Conservation (phyloP, 2,329 filamentous ascomycete genomes). For the Stagonosporopsis tanaceti region DNA sequence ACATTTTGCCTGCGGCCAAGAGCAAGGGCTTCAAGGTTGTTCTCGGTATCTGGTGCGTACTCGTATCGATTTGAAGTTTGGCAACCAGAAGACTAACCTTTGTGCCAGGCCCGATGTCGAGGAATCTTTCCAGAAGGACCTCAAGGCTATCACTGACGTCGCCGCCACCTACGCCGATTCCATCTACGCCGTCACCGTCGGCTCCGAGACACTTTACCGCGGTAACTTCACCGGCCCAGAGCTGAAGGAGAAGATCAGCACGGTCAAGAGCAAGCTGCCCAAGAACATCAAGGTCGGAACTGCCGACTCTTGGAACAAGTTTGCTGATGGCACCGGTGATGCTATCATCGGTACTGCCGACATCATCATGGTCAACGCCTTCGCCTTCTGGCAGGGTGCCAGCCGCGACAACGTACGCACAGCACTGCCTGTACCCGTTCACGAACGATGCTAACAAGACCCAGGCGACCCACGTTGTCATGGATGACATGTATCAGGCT, state of each 20-base stretch:
- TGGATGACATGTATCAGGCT: slow-evolving; percentile 72
- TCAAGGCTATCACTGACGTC: slow-evolving; percentile 62
- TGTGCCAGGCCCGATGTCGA: slow-evolving; percentile 66
- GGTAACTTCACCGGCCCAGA: slow-evolving; percentile 69
- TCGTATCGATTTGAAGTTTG: not conserved
- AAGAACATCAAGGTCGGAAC: slow-evolving; percentile 66
- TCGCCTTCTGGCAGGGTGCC: slow-evolving; percentile 76
- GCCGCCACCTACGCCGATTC: slow-evolving; percentile 61
- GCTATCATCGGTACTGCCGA: slow-evolving; percentile 69
- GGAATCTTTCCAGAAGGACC: slow-evolving; percentile 68
- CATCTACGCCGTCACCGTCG: slow-evolving; percentile 74
- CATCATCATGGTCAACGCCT: slow-evolving; percentile 72
- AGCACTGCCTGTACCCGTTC: too few species aligned
- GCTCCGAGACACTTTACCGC: slow-evolving; percentile 75
- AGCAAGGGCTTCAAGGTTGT: slow-evolving; percentile 71
- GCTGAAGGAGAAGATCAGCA: slow-evolving; percentile 68
- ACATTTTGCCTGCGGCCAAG: slow-evolving; percentile 72
- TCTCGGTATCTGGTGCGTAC: slow-evolving; percentile 71
- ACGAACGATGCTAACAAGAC: not conserved
- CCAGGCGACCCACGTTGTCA: slow-evolving; percentile 63
- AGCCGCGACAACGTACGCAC: slow-evolving; percentile 56
- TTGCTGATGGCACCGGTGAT: slow-evolving; percentile 72
- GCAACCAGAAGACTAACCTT: slow-evolving; percentile 2
- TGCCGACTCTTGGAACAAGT: slow-evolving; percentile 78
- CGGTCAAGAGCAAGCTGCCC: slow-evolving; percentile 65